Evolutionary conservation across 1,284 basidiomycete genomes (phyloP), one percentile per base, ranked within the genome.

Genomic region (Cutaneotrichosporon sp.): DNA sequence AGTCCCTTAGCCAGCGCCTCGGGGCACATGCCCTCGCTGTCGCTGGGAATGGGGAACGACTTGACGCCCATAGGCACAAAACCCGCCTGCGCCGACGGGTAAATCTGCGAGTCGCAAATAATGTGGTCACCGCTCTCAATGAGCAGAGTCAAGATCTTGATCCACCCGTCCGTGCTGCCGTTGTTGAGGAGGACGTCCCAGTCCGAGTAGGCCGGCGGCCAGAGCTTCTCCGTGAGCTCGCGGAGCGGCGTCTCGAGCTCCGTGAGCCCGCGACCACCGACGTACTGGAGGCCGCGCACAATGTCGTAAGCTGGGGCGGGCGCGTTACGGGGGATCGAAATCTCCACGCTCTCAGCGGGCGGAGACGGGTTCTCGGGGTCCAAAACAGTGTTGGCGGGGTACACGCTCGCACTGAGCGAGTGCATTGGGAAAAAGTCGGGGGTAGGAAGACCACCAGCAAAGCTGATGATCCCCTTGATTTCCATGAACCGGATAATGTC

Each of bases 161-260:
- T 78, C 69, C 73, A 85, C 42, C 85, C 90, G 72, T 90, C 90
- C 0, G 90, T 92, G 67, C 89, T 89, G 16, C 90, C 90, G n/a
- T 83, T 83, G 70, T 89, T 85, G 6, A 88, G 40, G 18, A 90
- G 74, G 1, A 83, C 84, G 4, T 82, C 78, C 72, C 82, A 89
- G 74, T 90, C 84, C 16, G 76, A 69, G 73, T 88, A 90, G 0
- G 81, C 87, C 0, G 90, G 90, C 60, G 83, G 80, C 77, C 85
- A 89, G 1, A 90, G 84, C 58, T 82, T 83, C 26, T 66, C 73
- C 0, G 85, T 83, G 68, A 90, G 87, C 31, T 86, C 84, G 58
- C 83, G 76, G 57, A 66, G 61, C 58, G 72, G 71, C 18, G 62
- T 64, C 9, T 62, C 64, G 10, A 76, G 58, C 0, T 62, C 55